Percentiles rank a stretch among this genome's conserved stretches.
phyloP scores from a whole-genome alignment of 305 asterid genomes.

The Fraxinus albicans region DNA sequence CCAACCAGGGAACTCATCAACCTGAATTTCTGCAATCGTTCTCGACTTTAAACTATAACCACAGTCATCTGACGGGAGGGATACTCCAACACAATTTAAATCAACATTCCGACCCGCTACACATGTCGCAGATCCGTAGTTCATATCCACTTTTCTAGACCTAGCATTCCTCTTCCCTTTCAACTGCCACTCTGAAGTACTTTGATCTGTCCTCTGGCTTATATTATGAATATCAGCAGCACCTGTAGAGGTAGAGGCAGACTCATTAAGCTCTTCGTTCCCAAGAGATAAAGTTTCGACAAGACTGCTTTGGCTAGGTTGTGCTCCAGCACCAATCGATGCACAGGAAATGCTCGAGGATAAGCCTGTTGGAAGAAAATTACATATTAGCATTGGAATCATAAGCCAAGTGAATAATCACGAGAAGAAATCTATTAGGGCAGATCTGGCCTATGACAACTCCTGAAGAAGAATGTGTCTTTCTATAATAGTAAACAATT shows the following conservation, averaged over 20 bases:
- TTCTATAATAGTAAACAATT: not conserved
- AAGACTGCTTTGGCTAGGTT: constrained; percentile 64
- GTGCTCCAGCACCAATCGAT: constrained; percentile 44
- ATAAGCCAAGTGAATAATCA: not conserved
- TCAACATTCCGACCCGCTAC: constrained; percentile 26
- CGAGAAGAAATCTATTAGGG: not conserved
- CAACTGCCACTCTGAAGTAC: constrained; percentile 67
- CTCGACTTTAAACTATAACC: constrained; percentile 27
- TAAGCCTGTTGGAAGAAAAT: constrained; percentile 34
- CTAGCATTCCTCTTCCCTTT: constrained; percentile 86
- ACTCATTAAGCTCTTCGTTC: constrained; percentile 59
- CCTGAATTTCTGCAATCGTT: constrained; percentile 34
- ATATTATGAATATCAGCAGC: constrained; percentile 41
- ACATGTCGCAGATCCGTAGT: constrained; percentile 38
- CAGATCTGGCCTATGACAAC: not conserved
- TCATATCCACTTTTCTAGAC: constrained; percentile 38
- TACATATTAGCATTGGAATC: not conserved
- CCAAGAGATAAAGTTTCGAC: constrained; percentile 51
- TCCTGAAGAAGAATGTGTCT: not conserved
- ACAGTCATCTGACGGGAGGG: constrained; percentile 30
- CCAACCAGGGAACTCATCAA: constrained; percentile 43
- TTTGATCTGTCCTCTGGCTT: constrained; percentile 41
- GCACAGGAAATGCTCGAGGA: constrained; percentile 30
- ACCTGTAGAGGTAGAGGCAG: constrained; percentile 66
- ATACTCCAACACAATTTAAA: constrained; percentile 23